Evolutionary conservation across 2,329 filamentous ascomycete species (phyloP).

Genomic region (Phyllosticta paracitricarpa): DNA sequence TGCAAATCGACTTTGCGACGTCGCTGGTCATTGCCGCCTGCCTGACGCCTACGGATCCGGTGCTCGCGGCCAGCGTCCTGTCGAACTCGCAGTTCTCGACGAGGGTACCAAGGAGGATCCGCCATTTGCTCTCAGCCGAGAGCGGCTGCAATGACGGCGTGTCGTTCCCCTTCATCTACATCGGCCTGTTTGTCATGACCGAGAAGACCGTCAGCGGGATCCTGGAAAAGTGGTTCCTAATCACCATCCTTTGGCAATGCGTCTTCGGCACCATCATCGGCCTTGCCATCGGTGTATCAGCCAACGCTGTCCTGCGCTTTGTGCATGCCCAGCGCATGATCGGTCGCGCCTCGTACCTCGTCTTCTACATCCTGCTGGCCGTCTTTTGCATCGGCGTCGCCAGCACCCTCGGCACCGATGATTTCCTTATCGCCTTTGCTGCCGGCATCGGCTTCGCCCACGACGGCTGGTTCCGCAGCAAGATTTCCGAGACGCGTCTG

Average conservation of each 20-base stretch:
- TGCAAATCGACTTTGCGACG: slow-evolving; percentile 36
- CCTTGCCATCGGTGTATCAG: slow-evolving; percentile 35
- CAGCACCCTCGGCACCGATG: slow-evolving; percentile 42
- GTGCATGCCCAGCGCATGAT: slow-evolving; percentile 37
- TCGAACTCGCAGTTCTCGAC: slow-evolving; percentile 44
- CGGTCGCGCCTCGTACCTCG: slow-evolving; percentile 40
- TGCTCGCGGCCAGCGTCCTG: slow-evolving; percentile 45
- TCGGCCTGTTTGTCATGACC: slow-evolving; percentile 39
- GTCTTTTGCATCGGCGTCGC: slow-evolving; percentile 43
- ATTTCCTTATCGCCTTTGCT: slow-evolving; percentile 48
- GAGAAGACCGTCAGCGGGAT: slow-evolving; percentile 28
- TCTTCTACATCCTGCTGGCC: slow-evolving; percentile 47
- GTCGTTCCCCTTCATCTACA: slow-evolving; percentile 47
- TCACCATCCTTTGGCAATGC: slow-evolving; percentile 48
- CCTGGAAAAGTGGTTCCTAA: slow-evolving; percentile 42
- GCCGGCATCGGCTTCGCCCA: slow-evolving; percentile 46
- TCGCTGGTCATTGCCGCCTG: slow-evolving; percentile 45
- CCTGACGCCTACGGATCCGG: slow-evolving; percentile 48
- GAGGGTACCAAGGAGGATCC: slow-evolving; percentile 41
- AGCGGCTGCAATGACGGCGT: slow-evolving; percentile 48
- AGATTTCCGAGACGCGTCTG: slow-evolving; percentile 31
- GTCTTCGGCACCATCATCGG: slow-evolving; percentile 38
- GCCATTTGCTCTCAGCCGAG: slow-evolving; percentile 44
- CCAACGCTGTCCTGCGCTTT: slow-evolving; percentile 41
- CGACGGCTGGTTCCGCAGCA: slow-evolving; percentile 42